Evolutionary conservation across 805 yeast species (phyloP), one percentile per base, ranked within the genome.

Genomic region (Limtongozyma cylindracea): DNA sequence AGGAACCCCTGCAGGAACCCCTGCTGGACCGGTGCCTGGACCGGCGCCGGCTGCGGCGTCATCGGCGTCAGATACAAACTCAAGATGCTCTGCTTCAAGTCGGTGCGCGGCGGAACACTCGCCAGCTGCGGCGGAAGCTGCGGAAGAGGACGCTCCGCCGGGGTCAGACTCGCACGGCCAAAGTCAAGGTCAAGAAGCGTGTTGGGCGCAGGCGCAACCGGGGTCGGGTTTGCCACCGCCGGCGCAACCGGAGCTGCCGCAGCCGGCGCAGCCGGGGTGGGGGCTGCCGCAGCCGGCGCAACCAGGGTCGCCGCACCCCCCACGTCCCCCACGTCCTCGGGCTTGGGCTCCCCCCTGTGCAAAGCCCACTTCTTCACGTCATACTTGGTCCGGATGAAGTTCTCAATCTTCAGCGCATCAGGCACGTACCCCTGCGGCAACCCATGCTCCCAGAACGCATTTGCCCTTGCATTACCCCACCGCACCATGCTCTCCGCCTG

Each of bases 341-440:
- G 78, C 32, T 69, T 67, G 2, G 82, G 78, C 10, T 67, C 40
- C 8, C 40, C 38, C 4, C 49, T 14, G n/a, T 66, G 49, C 7
- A 54, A 45, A 2, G 59, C 66, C 98, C 98, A 88, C 37, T 82
- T 73, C 45, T 70, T 77, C 47, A 71, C 40, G 32, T 80, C 95
- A 41, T 88, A 88, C 43, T 88, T 88, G 8, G 92, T 80, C 34
- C 88, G 59, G 25, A 88, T 80, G 43, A 80, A 88, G 41, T 72
- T 78, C 31, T 72, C 91, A 34, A 88, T 63, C 45, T 80, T 78
- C 34, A 71, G 48, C 25, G 69, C 77, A 40, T 80, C 80, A 7
- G 94, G 94, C 12, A 63, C 53, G 39, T 82, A 70, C 8, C 49
- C 53, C 10, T 47, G 52, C 3, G 91, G 80, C 28, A 82, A 53